Conservation (phyloP, 306 rosid species). For the Trichosanthes cucumerina region DNA sequence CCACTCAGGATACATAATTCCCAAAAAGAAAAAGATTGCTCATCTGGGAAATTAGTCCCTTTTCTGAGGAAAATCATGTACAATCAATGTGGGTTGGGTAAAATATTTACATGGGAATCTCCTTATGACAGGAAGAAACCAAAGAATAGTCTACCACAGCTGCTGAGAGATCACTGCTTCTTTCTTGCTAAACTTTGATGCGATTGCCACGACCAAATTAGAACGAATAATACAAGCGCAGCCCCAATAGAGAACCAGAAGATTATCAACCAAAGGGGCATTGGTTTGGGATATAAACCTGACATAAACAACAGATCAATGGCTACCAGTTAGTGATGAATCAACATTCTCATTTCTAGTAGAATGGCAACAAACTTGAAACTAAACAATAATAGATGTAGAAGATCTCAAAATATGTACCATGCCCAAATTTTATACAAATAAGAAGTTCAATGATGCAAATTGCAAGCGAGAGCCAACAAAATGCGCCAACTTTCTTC, state of each 20-base stretch:
- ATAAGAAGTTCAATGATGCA: slow-evolving; percentile 95
- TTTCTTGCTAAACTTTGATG: slow-evolving; percentile 56
- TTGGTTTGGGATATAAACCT: slow-evolving; percentile 85
- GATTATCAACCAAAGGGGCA: slow-evolving; percentile 77
- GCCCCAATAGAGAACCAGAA: slow-evolving; percentile 60
- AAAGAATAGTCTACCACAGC: slow-evolving; percentile 40
- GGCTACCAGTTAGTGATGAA: background rate
- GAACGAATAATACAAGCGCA: slow-evolving; percentile 37
- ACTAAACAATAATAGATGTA: background rate
- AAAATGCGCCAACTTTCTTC: slow-evolving; percentile 94
- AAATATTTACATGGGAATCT: slow-evolving; percentile 61
- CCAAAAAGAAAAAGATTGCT: background rate
- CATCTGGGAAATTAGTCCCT: slow-evolving; percentile 43
- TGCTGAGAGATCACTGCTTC: slow-evolving; percentile 42
- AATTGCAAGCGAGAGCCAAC: slow-evolving; percentile 98
- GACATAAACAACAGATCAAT: slow-evolving; percentile 5
- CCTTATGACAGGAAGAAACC: slow-evolving; percentile 41
- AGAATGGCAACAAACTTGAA: background rate
- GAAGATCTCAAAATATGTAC: slow-evolving; percentile 24
- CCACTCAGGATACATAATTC: slow-evolving; percentile 2
- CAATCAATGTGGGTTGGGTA: slow-evolving; percentile 34
- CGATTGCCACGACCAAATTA: slow-evolving; percentile 72
- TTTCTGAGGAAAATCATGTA: slow-evolving; percentile 52
- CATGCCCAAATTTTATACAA: slow-evolving; percentile 92
- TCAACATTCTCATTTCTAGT: background rate